These are phyloP conservation scores for Coriaria nepalensis DNA, from an alignment of 306 rosid genomes.

Conservation along the genomic window DNA sequence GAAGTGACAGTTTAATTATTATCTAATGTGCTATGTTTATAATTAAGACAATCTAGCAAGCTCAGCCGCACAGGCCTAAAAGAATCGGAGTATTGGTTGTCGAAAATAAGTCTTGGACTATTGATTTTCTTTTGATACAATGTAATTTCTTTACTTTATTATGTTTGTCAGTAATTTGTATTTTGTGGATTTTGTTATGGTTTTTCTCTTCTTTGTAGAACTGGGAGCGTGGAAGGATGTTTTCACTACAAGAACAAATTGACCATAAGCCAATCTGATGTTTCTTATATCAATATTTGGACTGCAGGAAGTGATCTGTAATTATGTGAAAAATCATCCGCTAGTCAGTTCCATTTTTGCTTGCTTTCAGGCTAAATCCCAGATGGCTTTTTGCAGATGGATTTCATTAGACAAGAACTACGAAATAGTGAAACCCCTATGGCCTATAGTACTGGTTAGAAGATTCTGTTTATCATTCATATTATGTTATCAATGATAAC, in stretches of 20 bases:
- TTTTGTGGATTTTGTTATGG: not conserved
- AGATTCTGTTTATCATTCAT: constrained; percentile 3
- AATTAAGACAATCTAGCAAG: no score
- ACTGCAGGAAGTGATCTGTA: not conserved
- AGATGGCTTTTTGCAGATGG: constrained; percentile 33
- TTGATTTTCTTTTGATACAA: not conserved
- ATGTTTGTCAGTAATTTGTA: not conserved
- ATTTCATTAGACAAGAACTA: constrained; percentile 63
- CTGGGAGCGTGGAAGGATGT: constrained; percentile 67
- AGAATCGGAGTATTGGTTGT: no score
- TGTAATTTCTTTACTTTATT: not conserved
- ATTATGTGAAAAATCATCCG: no score
- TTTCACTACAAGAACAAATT: constrained; percentile 79
- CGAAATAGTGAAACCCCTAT: constrained; percentile 51
- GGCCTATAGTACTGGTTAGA: constrained; percentile 66
- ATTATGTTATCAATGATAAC: constrained; percentile 7
- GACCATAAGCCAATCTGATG: constrained; percentile 56
- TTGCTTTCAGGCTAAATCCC: not conserved
- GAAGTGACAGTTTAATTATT: not conserved
- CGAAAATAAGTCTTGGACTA: no score
- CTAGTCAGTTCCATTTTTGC: not conserved
- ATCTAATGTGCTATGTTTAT: no score
- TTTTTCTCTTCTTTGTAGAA: constrained; percentile 31
- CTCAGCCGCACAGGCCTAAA: no score
- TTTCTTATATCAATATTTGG: constrained; percentile 7